Conservation (phyloP, 1,284 basidiomycete species). For the Sporisorium reilianum region DNA sequence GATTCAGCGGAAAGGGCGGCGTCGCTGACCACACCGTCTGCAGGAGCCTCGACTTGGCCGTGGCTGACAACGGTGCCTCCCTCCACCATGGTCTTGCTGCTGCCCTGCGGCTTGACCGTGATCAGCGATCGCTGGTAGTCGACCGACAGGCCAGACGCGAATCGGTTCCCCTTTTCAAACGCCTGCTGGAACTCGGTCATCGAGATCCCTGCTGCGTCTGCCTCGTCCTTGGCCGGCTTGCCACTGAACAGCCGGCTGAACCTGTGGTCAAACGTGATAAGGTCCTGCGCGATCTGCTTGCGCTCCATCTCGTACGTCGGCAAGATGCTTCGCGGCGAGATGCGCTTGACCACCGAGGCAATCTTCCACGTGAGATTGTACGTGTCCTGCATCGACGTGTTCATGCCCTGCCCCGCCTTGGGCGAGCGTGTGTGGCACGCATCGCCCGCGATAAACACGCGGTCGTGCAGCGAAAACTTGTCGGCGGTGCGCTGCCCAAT, state of each 20-base stretch:
- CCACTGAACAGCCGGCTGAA: constrained; percentile 81
- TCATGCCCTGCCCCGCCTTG: constrained; percentile 79
- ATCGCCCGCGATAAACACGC: constrained; percentile 42
- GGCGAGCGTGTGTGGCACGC: constrained; percentile 82
- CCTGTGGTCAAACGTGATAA: constrained; percentile 83
- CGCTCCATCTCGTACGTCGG: constrained; percentile 76
- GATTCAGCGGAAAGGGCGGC: constrained; percentile 11
- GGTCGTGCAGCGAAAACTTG: constrained; percentile 30
- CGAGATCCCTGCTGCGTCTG: constrained; percentile 76
- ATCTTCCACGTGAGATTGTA: constrained; percentile 74
- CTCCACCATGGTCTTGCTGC: constrained; percentile 24
- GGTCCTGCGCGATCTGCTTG: constrained; percentile 74
- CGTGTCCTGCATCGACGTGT: constrained; percentile 82
- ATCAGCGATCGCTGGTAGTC: constrained; percentile 36
- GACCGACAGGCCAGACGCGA: constrained; percentile 33
- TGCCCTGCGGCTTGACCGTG: constrained; percentile 27
- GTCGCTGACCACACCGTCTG: constrained; percentile 20
- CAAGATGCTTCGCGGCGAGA: constrained; percentile 77
- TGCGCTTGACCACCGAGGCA: constrained; percentile 78
- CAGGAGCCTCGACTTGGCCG: constrained; percentile 14
- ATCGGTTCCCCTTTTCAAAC: constrained; percentile 30
- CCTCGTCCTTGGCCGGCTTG: constrained; percentile 75
- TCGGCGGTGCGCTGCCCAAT: constrained; percentile 44
- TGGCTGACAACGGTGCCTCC: constrained; percentile 18
- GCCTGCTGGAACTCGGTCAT: constrained; percentile 76